Conservation (phyloP, 2,329 filamentous ascomycete genomes). For the Periconia macrospinosa region DNA sequence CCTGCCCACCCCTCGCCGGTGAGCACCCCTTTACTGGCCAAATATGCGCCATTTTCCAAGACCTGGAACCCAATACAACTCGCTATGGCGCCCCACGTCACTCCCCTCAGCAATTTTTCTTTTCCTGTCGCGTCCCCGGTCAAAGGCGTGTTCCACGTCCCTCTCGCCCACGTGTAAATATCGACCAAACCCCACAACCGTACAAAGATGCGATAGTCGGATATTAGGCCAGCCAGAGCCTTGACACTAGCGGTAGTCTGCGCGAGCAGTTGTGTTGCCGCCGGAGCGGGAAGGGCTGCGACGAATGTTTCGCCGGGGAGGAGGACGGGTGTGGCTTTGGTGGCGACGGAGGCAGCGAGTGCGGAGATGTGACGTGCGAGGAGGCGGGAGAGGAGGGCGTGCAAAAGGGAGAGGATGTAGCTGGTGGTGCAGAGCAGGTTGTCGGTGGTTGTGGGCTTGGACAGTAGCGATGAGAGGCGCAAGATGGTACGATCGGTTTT, state of each 20-base stretch:
- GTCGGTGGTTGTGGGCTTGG: slow-evolving; percentile 45
- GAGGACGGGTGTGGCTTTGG: slow-evolving; percentile 42
- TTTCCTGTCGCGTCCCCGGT: slow-evolving; percentile 24
- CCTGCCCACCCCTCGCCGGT: slow-evolving; percentile 50
- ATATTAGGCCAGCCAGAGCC: slow-evolving; percentile 64
- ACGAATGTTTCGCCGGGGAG: slow-evolving; percentile 47
- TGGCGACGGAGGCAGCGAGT: slow-evolving; percentile 40
- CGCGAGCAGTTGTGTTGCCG: slow-evolving; percentile 35
- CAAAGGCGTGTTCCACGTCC: slow-evolving; percentile 33
- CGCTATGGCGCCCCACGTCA: slow-evolving; percentile 70
- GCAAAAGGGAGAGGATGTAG: slow-evolving; percentile 49
- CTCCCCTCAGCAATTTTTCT: slow-evolving; percentile 30
- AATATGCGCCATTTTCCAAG: slow-evolving; percentile 81
- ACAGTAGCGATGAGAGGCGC: slow-evolving; percentile 42
- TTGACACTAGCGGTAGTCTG: slow-evolving; percentile 37
- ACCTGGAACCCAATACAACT: slow-evolving; percentile 72
- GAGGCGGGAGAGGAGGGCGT: slow-evolving; percentile 42
- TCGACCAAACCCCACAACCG: slow-evolving; percentile 77
- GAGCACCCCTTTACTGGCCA: slow-evolving; percentile 73
- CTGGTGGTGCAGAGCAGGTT: slow-evolving; percentile 46
- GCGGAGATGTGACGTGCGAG: slow-evolving; percentile 38
- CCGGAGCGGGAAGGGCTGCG: slow-evolving; percentile 39
- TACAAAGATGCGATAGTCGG: slow-evolving; percentile 71
- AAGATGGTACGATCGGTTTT: slow-evolving; percentile 35
- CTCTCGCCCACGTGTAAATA: slow-evolving; percentile 68